Evolutionary conservation across 441 rosid genomes (phyloP), one percentile per base, ranked within the genome.

Genomic region (Corymbia citriodora): DNA sequence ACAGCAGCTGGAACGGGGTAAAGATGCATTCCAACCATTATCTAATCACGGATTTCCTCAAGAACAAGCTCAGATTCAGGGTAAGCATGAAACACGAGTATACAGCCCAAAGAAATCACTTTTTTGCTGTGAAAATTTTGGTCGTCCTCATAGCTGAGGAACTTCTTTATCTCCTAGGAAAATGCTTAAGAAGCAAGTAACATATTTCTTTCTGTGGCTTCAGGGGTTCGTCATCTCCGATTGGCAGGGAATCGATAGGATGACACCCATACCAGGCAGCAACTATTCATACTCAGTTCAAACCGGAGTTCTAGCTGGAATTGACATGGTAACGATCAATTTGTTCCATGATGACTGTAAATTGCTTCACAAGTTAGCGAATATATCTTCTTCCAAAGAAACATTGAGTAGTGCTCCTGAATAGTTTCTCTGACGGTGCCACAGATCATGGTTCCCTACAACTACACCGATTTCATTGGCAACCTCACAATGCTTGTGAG

Each of bases 1-100:
- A 94, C 93, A 96, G 97, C 13, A 97, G 97, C 91, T 95, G 96
- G 97, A 97, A 97, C 55, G 98, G 99, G 45, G 48, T 90, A 89
- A 97, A 96, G 95, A 96, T 97, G 99, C 97, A 97, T 59, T 96
- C 96, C 49, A 92, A 96, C 89, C 90, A 17, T 29, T 94, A 91
- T 65, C 96, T 97, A 8, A 93, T 97, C 89, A 95, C 97, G 18
- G 94, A 93, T 27, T 93, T 89, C 91, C 98, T 97, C 89, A 97
- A 97, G 93, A 82, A 92, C 92, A 96, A 91, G 57, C 95, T 97
- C 91, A 94, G 94, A 91, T 96, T 96, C 94, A 95, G 95, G 95
- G 98, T 96, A 94, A 92, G 87, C n/a, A 45, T 79, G n/a, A 23
- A 21, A 23, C 85, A 45, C 70, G 49, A 29, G 18, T 12, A 81